phyloP scores from a whole-genome alignment of 2,329 filamentous ascomycete species.

The Fusarium neocosmosporiellum region DNA sequence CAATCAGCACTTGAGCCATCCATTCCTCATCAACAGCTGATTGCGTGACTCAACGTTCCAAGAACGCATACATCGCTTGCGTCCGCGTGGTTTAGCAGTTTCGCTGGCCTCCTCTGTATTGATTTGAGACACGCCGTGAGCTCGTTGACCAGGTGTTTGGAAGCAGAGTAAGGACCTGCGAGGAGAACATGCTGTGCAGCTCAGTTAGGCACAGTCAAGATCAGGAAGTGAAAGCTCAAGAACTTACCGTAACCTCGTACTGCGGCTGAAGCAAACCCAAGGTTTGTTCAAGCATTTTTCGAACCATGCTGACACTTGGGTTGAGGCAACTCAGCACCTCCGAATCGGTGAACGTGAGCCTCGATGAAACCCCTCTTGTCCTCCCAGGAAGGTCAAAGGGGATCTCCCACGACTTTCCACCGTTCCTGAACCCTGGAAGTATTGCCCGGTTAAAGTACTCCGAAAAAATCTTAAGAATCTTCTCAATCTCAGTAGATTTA shows the following conservation, averaged over 20 bases:
- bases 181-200: constrained; percentile 5
- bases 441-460: neutral
- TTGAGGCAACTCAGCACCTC: constrained; percentile 7
- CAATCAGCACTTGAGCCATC: neutral
- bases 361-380: neutral
- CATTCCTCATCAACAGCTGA: neutral
- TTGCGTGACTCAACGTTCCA: constrained; percentile 6
- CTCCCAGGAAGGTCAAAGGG: neutral
- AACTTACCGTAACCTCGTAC: constrained; percentile 1
- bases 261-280: neutral
- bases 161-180: constrained; percentile 2
- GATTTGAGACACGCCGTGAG: neutral
- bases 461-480: neutral
- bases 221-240: neutral
- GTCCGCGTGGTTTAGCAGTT: neutral
- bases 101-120: neutral
- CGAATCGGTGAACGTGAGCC: constrained; percentile 2
- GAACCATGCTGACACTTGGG: neutral
- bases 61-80: constrained; percentile 5
- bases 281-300: constrained; percentile 4
- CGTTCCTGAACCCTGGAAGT: neutral
- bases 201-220: neutral
- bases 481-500: neutral
- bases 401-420: neutral
- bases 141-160: constrained; percentile 4